phyloP scores from a whole-genome alignment of 495 filamentous ascomycete species.

The Emericellopsis terricola region DNA sequence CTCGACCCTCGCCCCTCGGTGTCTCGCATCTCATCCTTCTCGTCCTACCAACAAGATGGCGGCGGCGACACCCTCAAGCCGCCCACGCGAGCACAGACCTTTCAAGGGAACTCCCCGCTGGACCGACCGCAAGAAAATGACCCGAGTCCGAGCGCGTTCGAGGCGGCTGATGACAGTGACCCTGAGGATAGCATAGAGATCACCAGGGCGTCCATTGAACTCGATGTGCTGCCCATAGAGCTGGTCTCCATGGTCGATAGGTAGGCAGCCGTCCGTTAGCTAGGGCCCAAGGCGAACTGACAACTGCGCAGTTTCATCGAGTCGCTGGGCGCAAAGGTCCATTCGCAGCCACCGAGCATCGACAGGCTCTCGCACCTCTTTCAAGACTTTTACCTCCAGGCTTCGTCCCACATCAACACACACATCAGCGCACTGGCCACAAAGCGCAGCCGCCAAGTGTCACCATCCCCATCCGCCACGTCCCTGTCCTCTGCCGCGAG shows the following conservation, averaged over 20 bases:
- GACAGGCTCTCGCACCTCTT: constrained; percentile 74
- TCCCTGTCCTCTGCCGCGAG: constrained; percentile 32
- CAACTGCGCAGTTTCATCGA: constrained; percentile 58
- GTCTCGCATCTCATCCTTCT: not conserved
- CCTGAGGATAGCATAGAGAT: constrained; percentile 35
- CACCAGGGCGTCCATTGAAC: constrained; percentile 38
- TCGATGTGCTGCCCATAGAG: constrained; percentile 85
- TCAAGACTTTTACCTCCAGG: constrained; percentile 82
- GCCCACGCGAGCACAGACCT: constrained; percentile 3
- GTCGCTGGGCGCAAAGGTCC: constrained; percentile 72
- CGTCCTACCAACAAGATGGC: not conserved
- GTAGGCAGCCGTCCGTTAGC: constrained; percentile 20
- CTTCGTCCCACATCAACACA: constrained; percentile 67
- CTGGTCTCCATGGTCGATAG: constrained; percentile 75
- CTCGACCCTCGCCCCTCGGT: not conserved
- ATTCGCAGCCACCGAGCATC: constrained; percentile 65
- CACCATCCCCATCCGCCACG: constrained; percentile 31
- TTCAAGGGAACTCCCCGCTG: not conserved
- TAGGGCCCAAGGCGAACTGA: constrained; percentile 1
- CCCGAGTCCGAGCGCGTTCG: constrained; percentile 21
- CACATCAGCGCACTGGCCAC: constrained; percentile 73
- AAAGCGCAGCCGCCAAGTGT: constrained; percentile 46
- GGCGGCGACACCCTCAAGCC: not conserved
- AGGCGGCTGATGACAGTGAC: constrained; percentile 17
- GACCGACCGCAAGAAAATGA: not conserved